These are phyloP conservation scores for Termitomyces sp. DNA, from an alignment of 768 basidiomycete genomes.

Conservation along the genomic window DNA sequence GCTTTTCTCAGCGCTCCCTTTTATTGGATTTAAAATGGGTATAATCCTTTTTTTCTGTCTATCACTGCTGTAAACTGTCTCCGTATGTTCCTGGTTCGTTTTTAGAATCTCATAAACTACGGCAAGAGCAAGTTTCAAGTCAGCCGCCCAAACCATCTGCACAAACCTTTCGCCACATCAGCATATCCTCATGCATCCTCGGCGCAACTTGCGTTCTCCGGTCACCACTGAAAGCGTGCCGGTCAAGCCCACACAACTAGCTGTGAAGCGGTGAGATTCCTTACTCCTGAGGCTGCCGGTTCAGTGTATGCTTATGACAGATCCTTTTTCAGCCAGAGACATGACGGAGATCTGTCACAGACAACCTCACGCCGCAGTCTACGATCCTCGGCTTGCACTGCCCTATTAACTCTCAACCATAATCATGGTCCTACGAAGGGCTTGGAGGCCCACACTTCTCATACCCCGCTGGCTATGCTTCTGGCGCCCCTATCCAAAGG, in stretches of 20 bases:
- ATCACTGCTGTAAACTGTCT: constrained; percentile 3
- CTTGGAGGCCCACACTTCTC: constrained; percentile 5
- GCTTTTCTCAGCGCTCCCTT: background rate
- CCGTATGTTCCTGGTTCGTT: constrained; percentile 4
- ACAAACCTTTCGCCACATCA: constrained; percentile 9
- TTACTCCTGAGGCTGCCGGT: background rate
- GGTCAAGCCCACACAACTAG: background rate
- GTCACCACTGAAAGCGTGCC: constrained; percentile 2
- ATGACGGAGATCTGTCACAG: constrained; percentile 13
- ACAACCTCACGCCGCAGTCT: constrained; percentile 6
- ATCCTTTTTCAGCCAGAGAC: constrained; percentile 8
- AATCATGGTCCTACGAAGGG: background rate
- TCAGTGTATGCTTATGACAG: constrained; percentile 9
- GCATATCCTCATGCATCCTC: constrained; percentile 19
- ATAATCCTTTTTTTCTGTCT: background rate
- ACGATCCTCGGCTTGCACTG: constrained; percentile 11
- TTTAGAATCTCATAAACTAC: constrained; percentile 3
- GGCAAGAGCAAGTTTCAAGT: constrained; percentile 9
- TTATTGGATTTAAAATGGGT: background rate
- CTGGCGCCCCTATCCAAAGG: constrained; percentile 16
- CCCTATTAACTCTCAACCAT: constrained; percentile 1
- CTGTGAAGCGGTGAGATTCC: constrained; percentile 10
- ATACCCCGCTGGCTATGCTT: constrained; percentile 8
- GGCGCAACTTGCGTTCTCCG: constrained; percentile 20
- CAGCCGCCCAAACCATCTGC: constrained; percentile 11